Conservation (phyloP, 2,329 filamentous ascomycete genomes). For the Exophiala sp. region DNA sequence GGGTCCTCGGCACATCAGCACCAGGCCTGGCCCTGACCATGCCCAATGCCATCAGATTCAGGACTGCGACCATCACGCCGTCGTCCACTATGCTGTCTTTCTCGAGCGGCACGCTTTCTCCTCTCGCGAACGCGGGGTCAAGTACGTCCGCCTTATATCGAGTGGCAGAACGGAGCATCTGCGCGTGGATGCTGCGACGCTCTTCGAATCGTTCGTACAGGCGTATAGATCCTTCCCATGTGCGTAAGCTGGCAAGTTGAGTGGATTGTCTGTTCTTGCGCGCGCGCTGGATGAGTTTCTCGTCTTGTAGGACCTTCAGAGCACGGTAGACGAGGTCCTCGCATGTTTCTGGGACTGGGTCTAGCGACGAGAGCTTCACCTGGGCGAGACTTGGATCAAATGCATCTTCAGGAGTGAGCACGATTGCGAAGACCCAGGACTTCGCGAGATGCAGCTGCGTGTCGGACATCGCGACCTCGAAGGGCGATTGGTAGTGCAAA, state of each 20-base stretch:
- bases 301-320: slow-evolving; percentile 37
- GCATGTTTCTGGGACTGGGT: slow-evolving; percentile 6
- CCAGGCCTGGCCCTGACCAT: slow-evolving; percentile 36
- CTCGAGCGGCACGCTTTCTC: slow-evolving; percentile 23
- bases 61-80: slow-evolving; percentile 27
- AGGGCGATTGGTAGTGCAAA: slow-evolving; percentile 6
- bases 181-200: slow-evolving; percentile 38
- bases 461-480: slow-evolving; percentile 9
- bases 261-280: slow-evolving; percentile 41
- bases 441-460: slow-evolving; percentile 33
- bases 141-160: slow-evolving; percentile 43
- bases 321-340: slow-evolving; percentile 38
- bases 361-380: slow-evolving; percentile 29
- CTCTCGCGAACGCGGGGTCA: slow-evolving; percentile 36
- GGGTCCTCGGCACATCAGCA: slow-evolving; percentile 40
- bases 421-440: slow-evolving; percentile 48
- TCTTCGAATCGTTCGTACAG: slow-evolving; percentile 44
- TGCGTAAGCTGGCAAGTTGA: slow-evolving; percentile 5
- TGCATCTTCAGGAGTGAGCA: slow-evolving; percentile 41
- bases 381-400: slow-evolving; percentile 40
- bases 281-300: slow-evolving; percentile 18
- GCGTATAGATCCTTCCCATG: slow-evolving; percentile 16
- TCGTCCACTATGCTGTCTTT: slow-evolving; percentile 31
- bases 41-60: slow-evolving; percentile 32
- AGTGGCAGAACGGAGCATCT: slow-evolving; percentile 40